A percentile compares a stretch with the other conserved stretches of the same genome.
Evolutionary conservation across 106 monocot species (phyloP).

Genomic region (Dendrobium huoshanense): DNA sequence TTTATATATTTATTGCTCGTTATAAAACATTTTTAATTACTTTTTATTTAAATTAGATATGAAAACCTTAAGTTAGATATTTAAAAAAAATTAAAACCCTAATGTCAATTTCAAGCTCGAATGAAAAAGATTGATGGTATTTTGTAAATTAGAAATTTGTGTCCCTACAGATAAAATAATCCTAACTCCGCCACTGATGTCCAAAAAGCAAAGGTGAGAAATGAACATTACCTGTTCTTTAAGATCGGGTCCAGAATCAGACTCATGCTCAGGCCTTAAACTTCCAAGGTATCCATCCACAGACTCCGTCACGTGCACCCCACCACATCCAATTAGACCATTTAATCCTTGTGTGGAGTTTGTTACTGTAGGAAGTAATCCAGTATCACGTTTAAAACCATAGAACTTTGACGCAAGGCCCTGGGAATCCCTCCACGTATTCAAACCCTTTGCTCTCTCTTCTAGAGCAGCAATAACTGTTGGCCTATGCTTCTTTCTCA

Average conservation of each 20-base stretch:
- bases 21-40: too few relatives aligned
- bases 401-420: constrained; percentile 86
- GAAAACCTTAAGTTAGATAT: too few relatives aligned
- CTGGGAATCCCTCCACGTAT: constrained; percentile 64
- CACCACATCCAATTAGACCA: constrained; percentile 31
- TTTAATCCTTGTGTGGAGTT: constrained; percentile 25
- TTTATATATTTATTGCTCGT: too few relatives aligned
- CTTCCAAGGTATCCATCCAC: constrained; percentile 33
- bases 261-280: constrained; percentile 35
- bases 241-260: constrained; percentile 67
- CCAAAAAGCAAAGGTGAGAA: neutral
- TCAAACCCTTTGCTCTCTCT: constrained; percentile 74
- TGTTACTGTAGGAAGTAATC: constrained; percentile 30
- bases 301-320: constrained; percentile 19
- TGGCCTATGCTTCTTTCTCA: constrained; percentile 81
- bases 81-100: too few relatives aligned
- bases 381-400: constrained; percentile 66
- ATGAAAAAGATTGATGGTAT: too few relatives aligned
- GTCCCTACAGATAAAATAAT: too few relatives aligned
- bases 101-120: too few relatives aligned
- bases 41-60: too few relatives aligned
- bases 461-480: constrained; percentile 72
- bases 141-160: too few relatives aligned
- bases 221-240: constrained; percentile 65
- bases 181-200: neutral